Evolutionary conservation across 1,139 yeast genomes (phyloP).

Genomic region (Sugiyamaella castrensis): DNA sequence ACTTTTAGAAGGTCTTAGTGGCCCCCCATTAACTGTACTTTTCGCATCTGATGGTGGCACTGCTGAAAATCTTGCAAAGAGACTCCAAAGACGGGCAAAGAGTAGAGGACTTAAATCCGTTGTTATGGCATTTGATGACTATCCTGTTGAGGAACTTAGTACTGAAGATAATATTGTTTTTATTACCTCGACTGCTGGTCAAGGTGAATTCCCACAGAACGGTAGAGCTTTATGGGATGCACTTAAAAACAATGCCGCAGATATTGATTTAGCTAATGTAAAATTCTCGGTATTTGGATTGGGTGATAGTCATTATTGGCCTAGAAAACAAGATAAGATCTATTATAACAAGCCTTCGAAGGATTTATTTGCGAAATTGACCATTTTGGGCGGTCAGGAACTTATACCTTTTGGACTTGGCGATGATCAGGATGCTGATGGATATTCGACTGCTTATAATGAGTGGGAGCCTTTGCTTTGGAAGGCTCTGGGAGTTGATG

Average conservation of each 20-base stretch:
- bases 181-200: constrained; percentile 90
- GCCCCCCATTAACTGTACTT: constrained; percentile 87
- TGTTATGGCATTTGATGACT: constrained; percentile 80
- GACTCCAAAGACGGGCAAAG: constrained; percentile 77
- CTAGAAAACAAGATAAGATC: constrained; percentile 90
- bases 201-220: constrained; percentile 96
- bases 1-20: constrained; percentile 80
- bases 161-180: constrained; percentile 79
- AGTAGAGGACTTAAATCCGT: constrained; percentile 82
- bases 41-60: constrained; percentile 96
- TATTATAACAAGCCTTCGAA: constrained; percentile 90
- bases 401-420: constrained; percentile 80
- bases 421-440: constrained; percentile 97
- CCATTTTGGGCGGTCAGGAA: constrained; percentile 68
- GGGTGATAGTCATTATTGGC: constrained; percentile 97
- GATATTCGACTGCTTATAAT: constrained; percentile 82
- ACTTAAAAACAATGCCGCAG: constrained; percentile 58
- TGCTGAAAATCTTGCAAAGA: constrained; percentile 80
- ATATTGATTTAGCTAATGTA: constrained; percentile 67
- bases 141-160: constrained; percentile 74
- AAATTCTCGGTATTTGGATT: constrained; percentile 80
- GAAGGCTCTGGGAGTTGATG: constrained; percentile 87
- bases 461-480: constrained; percentile 84
- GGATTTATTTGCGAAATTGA: constrained; percentile 64
- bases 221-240: constrained; percentile 91